Base-by-base conservation (phyloP, 352 stramenopile species). In the Pythium angustatum region DNA sequence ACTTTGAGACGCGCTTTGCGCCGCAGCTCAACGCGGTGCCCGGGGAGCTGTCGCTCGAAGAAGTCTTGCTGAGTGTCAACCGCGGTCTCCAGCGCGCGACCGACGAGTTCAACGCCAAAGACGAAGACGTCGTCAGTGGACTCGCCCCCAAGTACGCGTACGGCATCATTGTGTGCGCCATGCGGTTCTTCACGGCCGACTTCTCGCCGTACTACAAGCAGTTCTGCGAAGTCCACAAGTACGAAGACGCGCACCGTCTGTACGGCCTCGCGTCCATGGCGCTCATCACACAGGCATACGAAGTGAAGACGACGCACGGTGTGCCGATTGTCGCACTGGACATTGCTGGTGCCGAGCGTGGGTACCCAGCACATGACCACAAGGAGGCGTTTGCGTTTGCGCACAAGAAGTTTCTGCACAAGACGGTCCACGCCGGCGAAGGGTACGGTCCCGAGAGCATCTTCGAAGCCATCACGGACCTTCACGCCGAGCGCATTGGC, bases 101-200 rank as follows among this genome's bases (percentile, higher is more conserved):
- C 4, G 66, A 88, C 15, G 77, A 94, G 71, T 83, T 71, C 48
- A 94, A 94, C 56, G 79, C 71, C 2, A 66, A 63, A 15, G 79
- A 90, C 56, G 47, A 52, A 2, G 73, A 91, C 41, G 79, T 87
- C 22, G 56, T 64, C 17, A 79, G 59, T 28, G 83, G 76, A 14
- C 58, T 79, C 19, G 87, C 85, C 11, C 89, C 87, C 4, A 66
- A 31, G 3, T 94, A 89, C 72, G 79, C 75, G 22, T 96, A 94
- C 45, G 85, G 89, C 54, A 94, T 96, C 56, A 96, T 96, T 54
- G 85, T 91, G 28, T 96, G 89, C 55, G 89, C 86, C 11, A 96
- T 96, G 89, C 76, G 89, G 41, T 93, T 90, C 72, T 96, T 96
- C 71, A 86, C 86, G 8, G 60, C 72, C n/a, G 74, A 71, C 4